Percentiles rank a stretch among this genome's conserved stretches.
phyloP scores from a whole-genome alignment of 1,284 basidiomycete genomes.

The Pyrrhoderma noxium region DNA sequence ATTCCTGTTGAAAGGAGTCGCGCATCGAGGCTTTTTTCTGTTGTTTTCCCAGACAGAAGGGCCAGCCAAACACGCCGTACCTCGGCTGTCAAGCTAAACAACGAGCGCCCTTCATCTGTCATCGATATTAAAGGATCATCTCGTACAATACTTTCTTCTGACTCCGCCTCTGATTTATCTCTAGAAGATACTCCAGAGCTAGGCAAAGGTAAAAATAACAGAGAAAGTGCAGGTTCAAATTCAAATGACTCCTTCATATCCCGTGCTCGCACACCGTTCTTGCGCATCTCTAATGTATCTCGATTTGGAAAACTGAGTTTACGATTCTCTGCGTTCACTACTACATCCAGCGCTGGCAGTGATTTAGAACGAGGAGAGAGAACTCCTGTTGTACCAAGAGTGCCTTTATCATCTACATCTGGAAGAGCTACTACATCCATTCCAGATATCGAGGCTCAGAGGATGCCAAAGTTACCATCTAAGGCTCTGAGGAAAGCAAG shows the following conservation, averaged over 20 bases:
- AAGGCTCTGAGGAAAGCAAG: not conserved
- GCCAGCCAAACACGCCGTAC: conserved; percentile 1
- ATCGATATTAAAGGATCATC: no score
- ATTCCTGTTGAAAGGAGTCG: not conserved
- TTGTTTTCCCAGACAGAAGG: conserved; percentile 13
- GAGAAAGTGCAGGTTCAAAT: not conserved
- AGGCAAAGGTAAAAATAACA: not conserved
- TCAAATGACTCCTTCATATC: not conserved
- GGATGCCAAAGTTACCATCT: not conserved
- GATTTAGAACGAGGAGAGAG: conserved; percentile 5
- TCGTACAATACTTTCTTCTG: no score
- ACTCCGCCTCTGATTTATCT: no score
- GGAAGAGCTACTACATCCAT: not conserved
- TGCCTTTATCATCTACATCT: not conserved
- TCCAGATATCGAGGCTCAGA: not conserved
- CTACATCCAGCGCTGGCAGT: conserved; percentile 3
- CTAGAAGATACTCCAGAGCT: not conserved
- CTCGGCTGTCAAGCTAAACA: not conserved
- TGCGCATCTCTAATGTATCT: conserved; percentile 2
- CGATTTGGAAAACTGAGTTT: conserved; percentile 2
- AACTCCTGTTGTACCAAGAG: not conserved
- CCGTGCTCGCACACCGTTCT: not conserved
- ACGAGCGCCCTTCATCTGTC: not conserved
- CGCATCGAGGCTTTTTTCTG: conserved; percentile 2
- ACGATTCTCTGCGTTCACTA: conserved; percentile 8